A percentile compares a stretch with the other conserved stretches of the same genome.
Conservation (phyloP, 2,329 filamentous ascomycete species). For the Aspergillus quadricinctus region DNA sequence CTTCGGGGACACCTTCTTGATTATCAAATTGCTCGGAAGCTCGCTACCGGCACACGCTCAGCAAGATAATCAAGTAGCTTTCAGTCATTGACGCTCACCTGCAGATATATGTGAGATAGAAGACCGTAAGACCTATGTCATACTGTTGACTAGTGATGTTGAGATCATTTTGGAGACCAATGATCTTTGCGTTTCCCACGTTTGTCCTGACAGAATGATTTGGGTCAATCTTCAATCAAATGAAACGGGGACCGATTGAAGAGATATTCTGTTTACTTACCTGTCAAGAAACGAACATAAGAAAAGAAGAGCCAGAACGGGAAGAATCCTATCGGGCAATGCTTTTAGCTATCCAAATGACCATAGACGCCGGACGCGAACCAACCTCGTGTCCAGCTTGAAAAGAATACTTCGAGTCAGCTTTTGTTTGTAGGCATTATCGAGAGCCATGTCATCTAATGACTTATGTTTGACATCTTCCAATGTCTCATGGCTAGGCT, state of each 20-base stretch:
- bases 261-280: not conserved
- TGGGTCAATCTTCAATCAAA: not conserved
- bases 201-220: constrained; percentile 52
- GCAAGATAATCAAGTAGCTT: not conserved
- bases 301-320: constrained; percentile 60
- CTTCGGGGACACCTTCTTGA: constrained; percentile 58
- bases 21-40: constrained; percentile 59
- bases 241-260: not conserved
- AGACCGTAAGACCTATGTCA: constrained; percentile 60
- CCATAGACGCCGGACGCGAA: not conserved
- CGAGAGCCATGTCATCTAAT: constrained; percentile 10
- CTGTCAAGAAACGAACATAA: constrained; percentile 60
- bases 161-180: constrained; percentile 57
- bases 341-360: not conserved
- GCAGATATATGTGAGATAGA: constrained; percentile 57
- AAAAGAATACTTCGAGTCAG: constrained; percentile 46
- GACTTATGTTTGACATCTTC: constrained; percentile 18
- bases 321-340: constrained; percentile 51
- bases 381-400: constrained; percentile 52
- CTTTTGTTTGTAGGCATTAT: constrained; percentile 16
- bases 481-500: constrained; percentile 14
- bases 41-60: constrained; percentile 42
- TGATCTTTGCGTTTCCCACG: constrained; percentile 65
- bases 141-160: constrained; percentile 59
- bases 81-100: constrained; percentile 37